Base-by-base conservation (phyloP, 2,329 filamentous ascomycete species). In the Byssothecium circinans region DNA sequence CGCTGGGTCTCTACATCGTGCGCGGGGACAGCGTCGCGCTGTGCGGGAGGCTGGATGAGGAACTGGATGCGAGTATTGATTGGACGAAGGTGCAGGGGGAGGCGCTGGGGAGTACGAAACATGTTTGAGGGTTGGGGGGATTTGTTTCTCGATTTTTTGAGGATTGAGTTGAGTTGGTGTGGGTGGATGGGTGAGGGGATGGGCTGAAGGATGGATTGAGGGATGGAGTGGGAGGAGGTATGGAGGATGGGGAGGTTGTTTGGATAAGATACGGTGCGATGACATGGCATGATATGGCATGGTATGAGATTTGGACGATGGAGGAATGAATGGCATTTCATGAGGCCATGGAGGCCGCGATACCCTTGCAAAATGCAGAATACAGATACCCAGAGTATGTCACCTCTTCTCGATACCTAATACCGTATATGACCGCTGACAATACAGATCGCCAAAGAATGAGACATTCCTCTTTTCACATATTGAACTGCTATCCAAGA, bases 11-110 rank as follows among this genome's bases (percentile, higher is more conserved):
- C 5, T 97, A 96, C 70, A 81, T 99, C 48, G 88, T 99, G 47
- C 83, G 94, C 50, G 94, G 94, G 43, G 94, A 99, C 70, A 96
- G 95, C 65, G 92, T 99, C 39, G 91, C 91, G 53, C 80, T 95
- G 14, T 88, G 94, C 48, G 94, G 94, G 2, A 77, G 95, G 47
- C 86, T 99, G 25, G 91, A 99, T 70, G 91, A 96, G 72, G 81
- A 88, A 60, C 77, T 97, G 49, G 94, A 99, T 74, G 81, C 80
- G 32, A 91, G 87, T 61, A 97, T 99, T 67, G 86, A 96, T 74
- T 99, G 94, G 94, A 80, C 81, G 17, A 86, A 95, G 71, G 94
- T 99, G 32, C 87, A 88, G 68, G 92, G 92, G 4, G 84, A 86
- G 49, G 84, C 87, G 23, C 87, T 97, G 62, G 89, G 89, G 48